Base-by-base conservation (phyloP, 257 asterid genomes). In the Echium plantagineum region DNA sequence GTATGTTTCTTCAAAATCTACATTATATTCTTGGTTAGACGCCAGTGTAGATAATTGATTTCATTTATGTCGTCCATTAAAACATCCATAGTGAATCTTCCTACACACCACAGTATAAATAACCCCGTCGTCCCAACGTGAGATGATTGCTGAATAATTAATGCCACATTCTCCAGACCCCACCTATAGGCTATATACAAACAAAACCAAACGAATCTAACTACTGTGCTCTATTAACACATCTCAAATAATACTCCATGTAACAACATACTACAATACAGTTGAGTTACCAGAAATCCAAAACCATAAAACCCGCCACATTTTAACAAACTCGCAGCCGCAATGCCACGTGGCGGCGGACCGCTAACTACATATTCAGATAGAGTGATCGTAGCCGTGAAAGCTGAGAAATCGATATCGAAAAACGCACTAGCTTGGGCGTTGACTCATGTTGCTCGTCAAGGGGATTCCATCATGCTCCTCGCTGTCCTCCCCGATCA, bases 361-460 rank as follows among this genome's bases (percentile, higher is more conserved):
- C 8, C 58, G 22, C 32, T 9, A 28, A 51, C 38, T 31, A 31
- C 38, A 31, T 7, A 64, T 65, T 66, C 64, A 5, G 84, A 71
- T 74, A 71, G 64, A 62, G 85, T 85, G 73, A 79, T 89, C 68
- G 95, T 89, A 32, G 95, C 94, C 52, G 94, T 85, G 63, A 85
- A 85, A 62, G 95, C 89, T 8, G 87, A 80, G 67, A 89, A 83
- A 72, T 81, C 69, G 66, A 82, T 89, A 76, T 62, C 87, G 24
- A 80, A 75, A 38, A 64, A 84, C 10, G 94, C 85, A 38, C 58
- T 89, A 24, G 76, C 95, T 58, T 89, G 97, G 97, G 91, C 97
- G 17, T 74, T 89, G 60, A 78, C 86, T 55, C 95, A 89, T 75
- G 87, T 82, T 9, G 88, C 78, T 64, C 73, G 80, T 20, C 85